Base-by-base conservation (phyloP, 129 eudicot genomes). In the Helichrysum umbraculigerum region DNA sequence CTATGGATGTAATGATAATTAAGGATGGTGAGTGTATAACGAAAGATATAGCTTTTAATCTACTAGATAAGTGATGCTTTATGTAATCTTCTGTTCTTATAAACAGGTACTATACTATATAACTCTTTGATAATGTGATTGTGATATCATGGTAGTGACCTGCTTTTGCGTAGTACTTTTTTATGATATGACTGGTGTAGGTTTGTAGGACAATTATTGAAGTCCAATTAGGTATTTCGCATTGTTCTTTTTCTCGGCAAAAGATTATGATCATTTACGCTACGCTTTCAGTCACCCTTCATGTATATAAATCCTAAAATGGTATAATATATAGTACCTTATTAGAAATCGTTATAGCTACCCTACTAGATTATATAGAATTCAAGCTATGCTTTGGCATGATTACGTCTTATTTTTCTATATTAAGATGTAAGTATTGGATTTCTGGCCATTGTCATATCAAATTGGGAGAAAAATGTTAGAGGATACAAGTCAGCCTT, bases 41-140 rank as follows among this genome's bases (percentile, higher is more conserved):
- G 58, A 57, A 68, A 57, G n/a, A 68, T 56, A 19, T 19, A 68
- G 28, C 58, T 9, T 52, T 41, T 32, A 71, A 52, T 71, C 4
- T 32, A 71, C 47, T 71, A 42, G 5, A 21, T 6, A 52, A 4
- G 41, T 51, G 47, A 56, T 51, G 56, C 9, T 22, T 56, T 51
- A 30, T 17, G 8, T 71, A 71, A 70, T 47, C 34, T 17, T 29
- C 6, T 50, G 35, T 41, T 10, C 61, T 22, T 71, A 47, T 71
- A 71, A 30, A 47, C 17, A 47, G 54, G 12, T 25, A 25, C 28
- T 25, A 25, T 47, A 44, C 52, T 12, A 3, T 44, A 14, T 12
- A 44, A 44, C 52, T 30, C 4, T 16, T 30, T 30, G 20, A 63
- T 63, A 15, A 15, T 63, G 42, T 16, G 15, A 29, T 11, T 7